A percentile compares a stretch with the other conserved stretches of the same genome.
Evolutionary conservation across 176 grass and related monocot genomes (phyloP).

Genomic region (Eragrostis curvula): DNA sequence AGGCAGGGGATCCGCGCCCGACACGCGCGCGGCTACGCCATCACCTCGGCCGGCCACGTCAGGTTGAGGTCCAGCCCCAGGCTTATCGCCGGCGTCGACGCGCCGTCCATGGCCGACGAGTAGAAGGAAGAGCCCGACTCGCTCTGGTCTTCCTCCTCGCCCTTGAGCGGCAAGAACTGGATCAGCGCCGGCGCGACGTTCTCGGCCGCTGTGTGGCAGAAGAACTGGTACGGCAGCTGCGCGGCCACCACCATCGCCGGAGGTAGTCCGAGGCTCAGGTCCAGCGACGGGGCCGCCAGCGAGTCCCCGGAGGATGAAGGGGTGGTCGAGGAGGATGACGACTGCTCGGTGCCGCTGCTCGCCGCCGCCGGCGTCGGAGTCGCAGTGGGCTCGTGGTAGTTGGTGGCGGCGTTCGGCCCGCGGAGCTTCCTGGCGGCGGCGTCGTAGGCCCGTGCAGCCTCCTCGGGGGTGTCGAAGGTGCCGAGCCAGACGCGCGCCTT

Average conservation of each 20-base stretch:
- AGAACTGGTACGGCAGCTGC: neutral
- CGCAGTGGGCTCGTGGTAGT: constrained; percentile 13
- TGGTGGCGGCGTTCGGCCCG: constrained; percentile 46
- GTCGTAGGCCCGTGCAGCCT: constrained; percentile 80
- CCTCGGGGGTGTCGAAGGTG: constrained; percentile 84
- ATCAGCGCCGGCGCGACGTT: neutral
- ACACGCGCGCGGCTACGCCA: neutral
- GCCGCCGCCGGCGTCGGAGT: neutral
- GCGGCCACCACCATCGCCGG: neutral
- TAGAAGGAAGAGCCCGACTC: neutral
- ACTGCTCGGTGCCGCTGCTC: neutral
- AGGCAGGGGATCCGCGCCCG: too few relatives aligned
- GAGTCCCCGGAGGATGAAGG: neutral
- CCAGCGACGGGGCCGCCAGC: neutral
- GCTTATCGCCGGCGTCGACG: neutral
- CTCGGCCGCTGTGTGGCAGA: neutral
- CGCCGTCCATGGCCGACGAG: neutral
- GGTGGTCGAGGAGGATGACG: neutral
- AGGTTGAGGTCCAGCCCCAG: constrained; percentile 35
- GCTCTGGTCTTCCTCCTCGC: neutral
- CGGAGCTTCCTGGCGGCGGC: constrained; percentile 45
- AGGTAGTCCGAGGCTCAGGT: neutral
- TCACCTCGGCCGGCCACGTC: constrained; percentile 1
- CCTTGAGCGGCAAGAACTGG: neutral
- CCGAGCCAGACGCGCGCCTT: constrained; percentile 86